phyloP scores from a whole-genome alignment of 305 asterid genomes.

The Stenogyne calaminthoides region DNA sequence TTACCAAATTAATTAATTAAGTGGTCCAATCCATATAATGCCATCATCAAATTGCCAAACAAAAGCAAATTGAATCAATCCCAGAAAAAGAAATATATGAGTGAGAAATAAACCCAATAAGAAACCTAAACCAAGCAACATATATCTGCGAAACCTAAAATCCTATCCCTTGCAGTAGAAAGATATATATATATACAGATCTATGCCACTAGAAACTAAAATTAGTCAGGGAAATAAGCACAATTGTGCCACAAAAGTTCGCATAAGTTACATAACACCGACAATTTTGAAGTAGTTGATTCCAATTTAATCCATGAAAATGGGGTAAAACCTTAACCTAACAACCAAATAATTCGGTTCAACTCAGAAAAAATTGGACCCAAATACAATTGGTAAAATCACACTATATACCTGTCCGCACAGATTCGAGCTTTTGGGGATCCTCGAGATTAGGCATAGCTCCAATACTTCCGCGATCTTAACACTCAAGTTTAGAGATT shows the following conservation, averaged over 20 bases:
- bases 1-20: background rate
- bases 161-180: background rate
- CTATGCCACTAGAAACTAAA: background rate
- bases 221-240: background rate
- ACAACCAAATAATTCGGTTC: background rate
- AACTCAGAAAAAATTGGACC: background rate
- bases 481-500: background rate
- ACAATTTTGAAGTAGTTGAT: background rate
- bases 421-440: background rate
- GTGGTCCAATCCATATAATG: background rate
- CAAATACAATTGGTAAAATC: background rate
- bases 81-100: background rate
- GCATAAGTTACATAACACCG: background rate
- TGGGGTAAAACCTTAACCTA: background rate
- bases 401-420: background rate
- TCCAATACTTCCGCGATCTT: background rate
- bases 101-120: background rate
- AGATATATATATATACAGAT: background rate
- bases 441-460: background rate
- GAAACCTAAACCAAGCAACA: background rate
- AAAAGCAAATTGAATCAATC: background rate
- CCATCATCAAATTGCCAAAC: background rate
- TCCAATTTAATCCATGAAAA: background rate
- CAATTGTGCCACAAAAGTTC: background rate
- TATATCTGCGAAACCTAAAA: background rate